Percentiles rank a stretch among this genome's conserved stretches.
phyloP scores from a whole-genome alignment of 139 green algal genomes.

The Gonium pectorale region DNA sequence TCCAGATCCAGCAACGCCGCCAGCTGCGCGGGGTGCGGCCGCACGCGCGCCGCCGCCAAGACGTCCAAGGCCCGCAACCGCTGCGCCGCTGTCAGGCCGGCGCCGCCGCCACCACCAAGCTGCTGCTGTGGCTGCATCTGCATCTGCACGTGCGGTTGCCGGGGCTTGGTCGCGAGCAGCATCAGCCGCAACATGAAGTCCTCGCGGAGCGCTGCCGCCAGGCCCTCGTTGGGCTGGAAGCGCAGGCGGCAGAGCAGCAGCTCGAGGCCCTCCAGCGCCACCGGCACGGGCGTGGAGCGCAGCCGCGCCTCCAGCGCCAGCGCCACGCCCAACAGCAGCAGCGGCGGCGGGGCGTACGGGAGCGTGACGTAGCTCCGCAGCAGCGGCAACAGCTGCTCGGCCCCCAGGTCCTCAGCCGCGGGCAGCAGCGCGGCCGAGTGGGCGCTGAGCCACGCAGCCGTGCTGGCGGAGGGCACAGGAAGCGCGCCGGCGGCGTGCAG shows the following conservation, averaged over 20 bases:
- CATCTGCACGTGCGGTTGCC: not conserved
- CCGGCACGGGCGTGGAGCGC: not conserved
- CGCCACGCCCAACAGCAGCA: conserved; percentile 27
- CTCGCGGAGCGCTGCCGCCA: not conserved
- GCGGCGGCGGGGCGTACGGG: not conserved
- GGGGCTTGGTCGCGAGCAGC: not conserved
- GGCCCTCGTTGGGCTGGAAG: conserved; percentile 23
- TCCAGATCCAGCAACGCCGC: conserved; percentile 31
- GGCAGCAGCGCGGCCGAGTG: conserved; percentile 17
- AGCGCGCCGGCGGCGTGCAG: not conserved
- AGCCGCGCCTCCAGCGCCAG: not conserved
- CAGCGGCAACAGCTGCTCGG: conserved; percentile 5
- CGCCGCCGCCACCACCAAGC: not conserved
- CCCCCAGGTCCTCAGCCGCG: not conserved
- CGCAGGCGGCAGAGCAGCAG: conserved; percentile 30
- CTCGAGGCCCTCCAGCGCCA: not conserved
- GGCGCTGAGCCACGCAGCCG: not conserved
- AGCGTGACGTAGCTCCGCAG: conserved; percentile 6
- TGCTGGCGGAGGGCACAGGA: not conserved
- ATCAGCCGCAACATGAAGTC: not conserved
- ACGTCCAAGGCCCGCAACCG: conserved; percentile 23
- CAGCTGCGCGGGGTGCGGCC: conserved; percentile 38
- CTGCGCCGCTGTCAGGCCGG: conserved; percentile 1
- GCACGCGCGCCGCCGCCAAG: conserved; percentile 26
- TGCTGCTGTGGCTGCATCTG: not conserved